A percentile compares a stretch with the other conserved stretches of the same genome.
Evolutionary conservation across 805 yeast genomes (phyloP).

Genomic region (Starmerella cellae): DNA sequence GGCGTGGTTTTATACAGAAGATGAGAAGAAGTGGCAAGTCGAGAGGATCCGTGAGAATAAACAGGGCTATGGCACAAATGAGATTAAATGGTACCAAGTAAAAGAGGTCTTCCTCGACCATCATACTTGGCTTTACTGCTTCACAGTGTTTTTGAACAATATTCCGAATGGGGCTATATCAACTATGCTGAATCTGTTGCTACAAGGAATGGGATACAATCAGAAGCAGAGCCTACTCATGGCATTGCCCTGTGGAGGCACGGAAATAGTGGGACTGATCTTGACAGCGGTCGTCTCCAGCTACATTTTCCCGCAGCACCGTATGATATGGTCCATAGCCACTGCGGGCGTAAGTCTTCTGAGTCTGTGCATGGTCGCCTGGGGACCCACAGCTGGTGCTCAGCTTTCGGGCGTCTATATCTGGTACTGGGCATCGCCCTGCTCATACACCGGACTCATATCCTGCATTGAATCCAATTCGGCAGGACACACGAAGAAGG

Average conservation of each 20-base stretch:
- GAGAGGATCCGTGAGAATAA: constrained; percentile 42
- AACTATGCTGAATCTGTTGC: constrained; percentile 36
- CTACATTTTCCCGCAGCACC: constrained; percentile 3
- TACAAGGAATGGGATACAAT: constrained; percentile 35
- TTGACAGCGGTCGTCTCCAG: constrained; percentile 9
- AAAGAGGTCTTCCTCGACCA: constrained; percentile 39
- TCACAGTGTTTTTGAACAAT: constrained; percentile 32
- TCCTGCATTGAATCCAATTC: constrained; percentile 33
- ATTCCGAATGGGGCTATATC: constrained; percentile 46
- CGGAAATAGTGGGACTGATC: constrained; percentile 24
- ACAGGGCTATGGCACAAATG: constrained; percentile 45
- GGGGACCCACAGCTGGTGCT: constrained; percentile 17
- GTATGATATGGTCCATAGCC: constrained; percentile 9
- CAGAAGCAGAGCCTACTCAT: constrained; percentile 30
- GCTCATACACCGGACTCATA: constrained; percentile 18
- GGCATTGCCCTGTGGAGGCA: constrained; percentile 35
- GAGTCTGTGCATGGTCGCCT: constrained; percentile 16
- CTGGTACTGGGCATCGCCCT: constrained; percentile 6
- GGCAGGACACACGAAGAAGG: constrained; percentile 47
- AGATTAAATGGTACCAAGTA: constrained; percentile 43
- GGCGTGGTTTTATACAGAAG: constrained; percentile 27
- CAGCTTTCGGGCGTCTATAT: constrained; percentile 17
- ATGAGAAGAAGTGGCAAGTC: constrained; percentile 37
- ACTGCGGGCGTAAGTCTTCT: constrained; percentile 7
- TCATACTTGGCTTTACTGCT: constrained; percentile 38